Evolutionary conservation across 2,329 filamentous ascomycete genomes (phyloP).

Genomic region (Botrytis cinerea): DNA sequence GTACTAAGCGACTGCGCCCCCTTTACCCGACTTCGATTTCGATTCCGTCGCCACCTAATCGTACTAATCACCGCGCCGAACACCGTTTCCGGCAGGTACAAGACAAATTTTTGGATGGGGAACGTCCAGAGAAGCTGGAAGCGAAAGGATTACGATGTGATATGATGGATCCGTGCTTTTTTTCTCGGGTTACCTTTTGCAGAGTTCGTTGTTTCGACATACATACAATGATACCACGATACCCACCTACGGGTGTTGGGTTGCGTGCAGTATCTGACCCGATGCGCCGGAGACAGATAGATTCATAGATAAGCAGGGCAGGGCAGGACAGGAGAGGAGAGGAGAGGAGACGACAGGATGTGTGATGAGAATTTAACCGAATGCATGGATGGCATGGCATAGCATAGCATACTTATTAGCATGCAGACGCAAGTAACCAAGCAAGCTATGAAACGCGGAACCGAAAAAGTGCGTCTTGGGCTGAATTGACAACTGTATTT

Average conservation of each 20-base stretch:
- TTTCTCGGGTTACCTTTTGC: background rate
- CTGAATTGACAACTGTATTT: background rate
- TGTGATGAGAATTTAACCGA: background rate
- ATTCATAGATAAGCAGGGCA: background rate
- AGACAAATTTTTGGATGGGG: background rate
- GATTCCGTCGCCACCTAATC: background rate
- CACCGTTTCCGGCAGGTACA: background rate
- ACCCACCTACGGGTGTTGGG: background rate
- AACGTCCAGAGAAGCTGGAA: background rate
- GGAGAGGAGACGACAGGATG: too few species aligned
- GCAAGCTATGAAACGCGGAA: background rate
- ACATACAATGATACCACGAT: too few species aligned
- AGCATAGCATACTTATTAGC: too few species aligned
- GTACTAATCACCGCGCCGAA: background rate
- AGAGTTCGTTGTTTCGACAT: background rate
- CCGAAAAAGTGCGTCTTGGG: background rate
- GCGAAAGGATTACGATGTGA: background rate
- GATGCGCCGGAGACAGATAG: background rate
- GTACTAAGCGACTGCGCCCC: slow-evolving; percentile 18
- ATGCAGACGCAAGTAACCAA: background rate
- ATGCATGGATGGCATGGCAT: background rate
- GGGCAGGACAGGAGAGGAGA: background rate
- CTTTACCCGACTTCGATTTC: background rate
- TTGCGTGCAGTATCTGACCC: background rate
- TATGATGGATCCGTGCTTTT: background rate